Percentiles rank a stretch among this genome's conserved stretches.
Conservation (phyloP, 2,329 filamentous ascomycete species). For the Paraphoma chrysanthemicola region DNA sequence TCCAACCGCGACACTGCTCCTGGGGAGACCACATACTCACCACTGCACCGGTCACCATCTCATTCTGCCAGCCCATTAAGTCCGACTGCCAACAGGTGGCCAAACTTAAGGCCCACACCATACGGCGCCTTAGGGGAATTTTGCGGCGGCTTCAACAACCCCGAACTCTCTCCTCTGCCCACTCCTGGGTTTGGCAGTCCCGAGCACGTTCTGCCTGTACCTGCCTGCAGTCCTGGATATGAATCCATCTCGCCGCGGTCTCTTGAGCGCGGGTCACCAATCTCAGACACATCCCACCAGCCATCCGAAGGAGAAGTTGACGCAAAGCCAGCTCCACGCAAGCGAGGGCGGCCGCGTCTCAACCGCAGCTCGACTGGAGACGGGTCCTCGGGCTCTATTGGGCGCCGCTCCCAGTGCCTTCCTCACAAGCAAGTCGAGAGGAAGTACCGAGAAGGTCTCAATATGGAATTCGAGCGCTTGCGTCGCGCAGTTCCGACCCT, state of each 20-base stretch:
- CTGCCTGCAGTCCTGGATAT: neutral
- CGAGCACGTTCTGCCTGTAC: neutral
- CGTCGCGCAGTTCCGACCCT: conserved; percentile 38
- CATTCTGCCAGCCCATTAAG: neutral
- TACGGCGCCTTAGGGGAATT: neutral
- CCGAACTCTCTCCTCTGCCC: neutral
- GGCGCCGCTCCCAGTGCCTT: conserved; percentile 16
- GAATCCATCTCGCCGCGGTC: neutral
- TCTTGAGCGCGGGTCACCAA: neutral
- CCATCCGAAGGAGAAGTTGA: neutral
- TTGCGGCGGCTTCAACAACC: neutral
- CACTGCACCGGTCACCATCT: neutral
- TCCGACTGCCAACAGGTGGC: neutral
- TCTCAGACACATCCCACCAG: neutral
- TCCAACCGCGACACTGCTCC: neutral
- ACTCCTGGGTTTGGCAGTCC: neutral
- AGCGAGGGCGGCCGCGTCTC: neutral
- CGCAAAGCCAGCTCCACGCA: neutral
- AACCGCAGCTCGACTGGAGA: neutral
- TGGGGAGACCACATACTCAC: neutral
- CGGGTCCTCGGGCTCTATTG: neutral
- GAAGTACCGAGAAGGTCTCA: conserved; percentile 40
- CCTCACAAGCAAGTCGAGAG: conserved; percentile 47
- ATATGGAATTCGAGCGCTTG: conserved; percentile 38
- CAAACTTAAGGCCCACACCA: neutral